These are phyloP conservation scores for Ustilago bromivora DNA, from an alignment of 1,284 basidiomycete genomes.

Conservation along the genomic window DNA sequence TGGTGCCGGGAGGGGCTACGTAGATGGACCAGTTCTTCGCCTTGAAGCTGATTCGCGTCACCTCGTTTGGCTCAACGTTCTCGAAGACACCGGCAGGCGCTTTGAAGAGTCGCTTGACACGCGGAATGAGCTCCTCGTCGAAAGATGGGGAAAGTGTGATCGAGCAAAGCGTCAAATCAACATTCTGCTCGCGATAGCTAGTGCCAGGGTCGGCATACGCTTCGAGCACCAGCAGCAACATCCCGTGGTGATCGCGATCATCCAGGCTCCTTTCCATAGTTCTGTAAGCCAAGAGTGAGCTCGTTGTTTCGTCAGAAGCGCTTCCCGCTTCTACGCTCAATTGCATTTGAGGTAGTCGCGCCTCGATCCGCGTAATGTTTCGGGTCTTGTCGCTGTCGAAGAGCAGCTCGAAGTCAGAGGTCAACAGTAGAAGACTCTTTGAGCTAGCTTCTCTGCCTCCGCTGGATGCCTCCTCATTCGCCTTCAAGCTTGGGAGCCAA, in stretches of 20 bases:
- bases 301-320: constrained; percentile 12
- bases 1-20: constrained; percentile 26
- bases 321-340: constrained; percentile 24
- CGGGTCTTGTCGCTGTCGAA: constrained; percentile 45
- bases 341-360: constrained; percentile 33
- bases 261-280: constrained; percentile 38
- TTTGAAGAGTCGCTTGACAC: constrained; percentile 79
- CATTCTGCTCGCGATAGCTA: constrained; percentile 79
- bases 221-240: constrained; percentile 78
- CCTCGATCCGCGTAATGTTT: constrained; percentile 33
- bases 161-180: constrained; percentile 77
- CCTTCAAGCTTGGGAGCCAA: constrained; percentile 19
- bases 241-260: constrained; percentile 43
- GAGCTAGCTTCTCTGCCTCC: background rate
- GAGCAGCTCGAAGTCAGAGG: constrained; percentile 29
- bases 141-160: constrained; percentile 78
- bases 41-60: constrained; percentile 76
- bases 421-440: constrained; percentile 33
- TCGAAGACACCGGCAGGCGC: constrained; percentile 93
- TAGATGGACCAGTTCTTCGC: constrained; percentile 38
- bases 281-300: constrained; percentile 26
- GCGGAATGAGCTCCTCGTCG: constrained; percentile 77
- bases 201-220: constrained; percentile 78
- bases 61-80: constrained; percentile 88
- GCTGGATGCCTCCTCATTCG: background rate